Evolutionary conservation across 164 flowering plant genomes (phyloP).

Genomic region (Malania oleifera): DNA sequence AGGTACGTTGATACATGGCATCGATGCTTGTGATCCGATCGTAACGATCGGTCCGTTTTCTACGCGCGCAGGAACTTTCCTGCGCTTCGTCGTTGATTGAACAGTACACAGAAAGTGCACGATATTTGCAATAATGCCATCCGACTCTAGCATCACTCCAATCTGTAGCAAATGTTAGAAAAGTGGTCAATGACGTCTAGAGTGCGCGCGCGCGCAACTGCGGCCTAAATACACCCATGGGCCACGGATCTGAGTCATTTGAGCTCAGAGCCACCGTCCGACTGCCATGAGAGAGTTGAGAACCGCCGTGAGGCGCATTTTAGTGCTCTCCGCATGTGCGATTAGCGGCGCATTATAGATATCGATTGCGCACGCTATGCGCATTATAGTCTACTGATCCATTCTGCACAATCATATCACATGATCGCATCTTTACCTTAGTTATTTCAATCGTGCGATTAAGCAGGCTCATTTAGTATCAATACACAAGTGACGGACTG

Average conservation of each 20-base stretch:
- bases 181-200: conserved; percentile 1
- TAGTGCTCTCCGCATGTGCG: background rate
- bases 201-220: conserved; percentile 4
- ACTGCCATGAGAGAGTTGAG: no score
- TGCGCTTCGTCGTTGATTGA: background rate
- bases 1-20: conserved; percentile 39
- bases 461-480: background rate
- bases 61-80: background rate
- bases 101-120: no score
- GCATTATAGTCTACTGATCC: no score
- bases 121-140: conserved; percentile 7
- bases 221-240: no score
- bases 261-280: background rate
- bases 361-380: no score
- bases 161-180: background rate
- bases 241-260: background rate
- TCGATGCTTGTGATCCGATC: no score
- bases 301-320: background rate
- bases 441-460: no score
- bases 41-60: background rate
- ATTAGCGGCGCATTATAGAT: no score
- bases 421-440: no score
- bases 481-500: background rate
- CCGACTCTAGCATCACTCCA: no score
- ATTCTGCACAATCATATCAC: no score